phyloP scores from a whole-genome alignment of 768 basidiomycete species.

The Amanita inopinata region DNA sequence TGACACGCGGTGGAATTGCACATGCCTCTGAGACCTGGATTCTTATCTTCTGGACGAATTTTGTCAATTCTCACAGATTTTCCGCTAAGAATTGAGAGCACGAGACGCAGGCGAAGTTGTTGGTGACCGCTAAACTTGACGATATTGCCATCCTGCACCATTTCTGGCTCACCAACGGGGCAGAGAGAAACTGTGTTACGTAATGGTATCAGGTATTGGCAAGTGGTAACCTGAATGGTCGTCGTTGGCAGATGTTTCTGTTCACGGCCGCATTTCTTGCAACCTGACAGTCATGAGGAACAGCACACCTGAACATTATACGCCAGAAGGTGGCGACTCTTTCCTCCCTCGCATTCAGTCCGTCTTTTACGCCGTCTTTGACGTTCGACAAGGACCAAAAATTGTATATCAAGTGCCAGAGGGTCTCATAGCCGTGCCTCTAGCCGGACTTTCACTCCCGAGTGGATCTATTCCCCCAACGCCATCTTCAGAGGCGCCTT shows the following conservation, averaged over 20 bases:
- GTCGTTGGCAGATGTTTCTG: too few species aligned
- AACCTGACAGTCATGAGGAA: too few species aligned
- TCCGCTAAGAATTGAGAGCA: conserved; percentile 85
- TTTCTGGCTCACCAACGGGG: conserved; percentile 16
- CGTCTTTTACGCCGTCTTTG: conserved; percentile 92
- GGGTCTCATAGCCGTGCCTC: conserved; percentile 57
- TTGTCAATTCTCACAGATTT: conserved; percentile 76
- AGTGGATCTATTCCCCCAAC: conserved; percentile 28
- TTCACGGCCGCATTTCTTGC: too few species aligned
- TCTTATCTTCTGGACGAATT: conserved; percentile 86
- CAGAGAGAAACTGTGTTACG: conserved; percentile 10
- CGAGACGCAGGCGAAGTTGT: conserved; percentile 74
- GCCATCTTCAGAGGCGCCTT: conserved; percentile 25
- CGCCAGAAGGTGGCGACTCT: conserved; percentile 40
- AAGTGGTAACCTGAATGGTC: too few species aligned
- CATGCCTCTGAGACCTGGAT: conserved; percentile 87
- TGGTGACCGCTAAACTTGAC: conserved; percentile 73
- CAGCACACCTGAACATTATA: conserved; percentile 8
- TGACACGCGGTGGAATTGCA: conserved; percentile 3
- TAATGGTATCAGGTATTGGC: too few species aligned
- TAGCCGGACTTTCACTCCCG: conserved; percentile 20
- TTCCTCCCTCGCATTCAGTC: conserved; percentile 76
- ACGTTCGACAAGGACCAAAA: conserved; percentile 75
- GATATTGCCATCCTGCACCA: conserved; percentile 32
- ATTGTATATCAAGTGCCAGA: conserved; percentile 94